These are phyloP conservation scores for Hamamelis virginiana DNA, from an alignment of 164 flowering plant genomes.

Conservation along the genomic window DNA sequence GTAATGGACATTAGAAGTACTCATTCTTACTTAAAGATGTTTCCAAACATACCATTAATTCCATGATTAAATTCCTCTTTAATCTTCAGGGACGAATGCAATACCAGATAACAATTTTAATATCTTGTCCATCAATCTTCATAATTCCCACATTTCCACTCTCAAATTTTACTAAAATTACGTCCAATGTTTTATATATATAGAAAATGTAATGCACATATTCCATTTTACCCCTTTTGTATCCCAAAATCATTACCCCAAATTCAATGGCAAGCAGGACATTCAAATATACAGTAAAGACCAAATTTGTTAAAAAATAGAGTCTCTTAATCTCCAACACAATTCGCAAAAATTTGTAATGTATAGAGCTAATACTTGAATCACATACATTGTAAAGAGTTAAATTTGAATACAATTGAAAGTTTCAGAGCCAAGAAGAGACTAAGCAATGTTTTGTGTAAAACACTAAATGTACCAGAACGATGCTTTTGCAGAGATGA, in stretches of 20 bases:
- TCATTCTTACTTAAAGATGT: too few relatives aligned
- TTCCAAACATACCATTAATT: too few relatives aligned
- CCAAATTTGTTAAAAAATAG: not conserved
- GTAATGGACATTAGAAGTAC: too few relatives aligned
- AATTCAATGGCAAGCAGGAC: too few relatives aligned
- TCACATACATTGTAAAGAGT: not conserved
- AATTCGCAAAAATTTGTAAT: not conserved
- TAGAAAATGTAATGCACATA: too few relatives aligned
- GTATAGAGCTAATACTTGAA: not conserved
- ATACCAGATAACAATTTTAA: too few relatives aligned
- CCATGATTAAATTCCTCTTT: too few relatives aligned
- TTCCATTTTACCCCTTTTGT: too few relatives aligned
- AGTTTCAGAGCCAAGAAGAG: not conserved
- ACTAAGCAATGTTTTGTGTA: not conserved
- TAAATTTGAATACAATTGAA: not conserved
- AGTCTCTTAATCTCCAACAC: not conserved
- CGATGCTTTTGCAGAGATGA: constrained; percentile 98
- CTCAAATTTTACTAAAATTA: not conserved
- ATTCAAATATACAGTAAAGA: too few relatives aligned
- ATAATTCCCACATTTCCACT: not conserved
- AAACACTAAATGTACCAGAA: constrained; percentile 48
- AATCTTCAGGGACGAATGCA: too few relatives aligned
- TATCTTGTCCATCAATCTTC: not conserved
- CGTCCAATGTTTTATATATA: too few relatives aligned
- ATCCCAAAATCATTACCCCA: too few relatives aligned